Percentiles rank a stretch among this genome's conserved stretches.
These are phyloP conservation scores for Colletotrichum karsti DNA, from an alignment of 2,329 filamentous ascomycete species.

Conservation along the genomic window DNA sequence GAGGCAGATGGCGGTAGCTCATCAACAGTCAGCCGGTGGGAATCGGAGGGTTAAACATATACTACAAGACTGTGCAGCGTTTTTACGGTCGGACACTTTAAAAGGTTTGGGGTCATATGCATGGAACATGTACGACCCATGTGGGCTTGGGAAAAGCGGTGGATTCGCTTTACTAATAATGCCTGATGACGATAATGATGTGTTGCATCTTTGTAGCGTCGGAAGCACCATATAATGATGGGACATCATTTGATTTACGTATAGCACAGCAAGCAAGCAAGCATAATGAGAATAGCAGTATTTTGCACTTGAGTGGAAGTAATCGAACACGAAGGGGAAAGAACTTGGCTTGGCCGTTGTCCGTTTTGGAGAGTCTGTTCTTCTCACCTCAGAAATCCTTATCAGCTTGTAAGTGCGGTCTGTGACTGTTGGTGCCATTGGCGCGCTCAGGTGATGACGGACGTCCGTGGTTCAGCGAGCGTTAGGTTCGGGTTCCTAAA, in stretches of 20 bases:
- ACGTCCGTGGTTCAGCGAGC: constrained; percentile 1
- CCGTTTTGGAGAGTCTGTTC: background rate
- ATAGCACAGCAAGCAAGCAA: background rate
- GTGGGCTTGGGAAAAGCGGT: background rate
- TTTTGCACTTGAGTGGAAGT: background rate
- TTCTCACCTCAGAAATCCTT: background rate
- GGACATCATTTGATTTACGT: no score
- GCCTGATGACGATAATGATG: background rate
- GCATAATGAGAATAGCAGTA: background rate
- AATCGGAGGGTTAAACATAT: no score
- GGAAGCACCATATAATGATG: no score
- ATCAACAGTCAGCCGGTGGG: background rate
- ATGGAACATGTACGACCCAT: background rate
- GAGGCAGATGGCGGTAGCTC: background rate
- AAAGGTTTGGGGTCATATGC: background rate
- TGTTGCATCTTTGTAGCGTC: background rate
- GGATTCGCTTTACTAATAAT: background rate
- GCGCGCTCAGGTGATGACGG: constrained; percentile 11
- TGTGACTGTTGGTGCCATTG: background rate
- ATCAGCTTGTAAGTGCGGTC: background rate
- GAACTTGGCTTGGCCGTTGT: background rate
- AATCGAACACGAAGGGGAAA: background rate
- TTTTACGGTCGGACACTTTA: background rate
- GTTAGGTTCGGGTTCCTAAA: background rate
- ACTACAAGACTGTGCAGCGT: background rate